Conservation (phyloP, 1,284 basidiomycete species). For the Naganishia albida region DNA sequence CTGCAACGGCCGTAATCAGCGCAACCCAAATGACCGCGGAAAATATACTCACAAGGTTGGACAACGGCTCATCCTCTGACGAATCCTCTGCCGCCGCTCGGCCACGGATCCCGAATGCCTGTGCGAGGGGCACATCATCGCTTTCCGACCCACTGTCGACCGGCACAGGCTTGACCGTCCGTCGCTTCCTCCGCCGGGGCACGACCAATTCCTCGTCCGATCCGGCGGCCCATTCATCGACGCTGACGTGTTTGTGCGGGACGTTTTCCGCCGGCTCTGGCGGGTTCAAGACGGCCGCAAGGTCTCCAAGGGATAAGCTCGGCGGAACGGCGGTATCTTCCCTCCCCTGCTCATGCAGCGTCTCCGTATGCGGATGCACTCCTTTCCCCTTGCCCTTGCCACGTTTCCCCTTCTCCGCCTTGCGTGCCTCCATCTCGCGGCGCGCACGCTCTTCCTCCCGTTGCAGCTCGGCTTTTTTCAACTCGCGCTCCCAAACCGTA, state of each 20-base stretch:
- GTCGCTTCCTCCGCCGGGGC: constrained; percentile 18
- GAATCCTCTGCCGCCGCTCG: constrained; percentile 31
- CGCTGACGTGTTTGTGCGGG: constrained; percentile 8
- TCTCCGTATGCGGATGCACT: constrained; percentile 26
- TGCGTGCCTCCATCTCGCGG: constrained; percentile 19
- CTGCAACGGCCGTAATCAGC: neutral
- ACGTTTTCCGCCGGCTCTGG: constrained; percentile 2
- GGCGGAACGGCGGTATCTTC: constrained; percentile 8
- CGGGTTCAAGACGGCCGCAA: constrained; percentile 1
- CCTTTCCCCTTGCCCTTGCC: constrained; percentile 32
- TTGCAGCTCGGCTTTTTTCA: constrained; percentile 46
- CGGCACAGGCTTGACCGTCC: constrained; percentile 13
- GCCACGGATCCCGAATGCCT: constrained; percentile 19
- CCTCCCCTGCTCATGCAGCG: constrained; percentile 20
- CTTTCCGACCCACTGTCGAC: constrained; percentile 14
- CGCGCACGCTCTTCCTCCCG: constrained; percentile 38
- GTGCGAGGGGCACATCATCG: constrained; percentile 26
- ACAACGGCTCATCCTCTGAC: constrained; percentile 42
- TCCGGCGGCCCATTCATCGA: constrained; percentile 34
- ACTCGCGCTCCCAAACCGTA: constrained; percentile 51
- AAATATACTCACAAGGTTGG: constrained; percentile 35
- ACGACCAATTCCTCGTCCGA: constrained; percentile 29
- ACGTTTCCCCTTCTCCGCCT: constrained; percentile 29
- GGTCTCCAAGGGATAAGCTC: constrained; percentile 15
- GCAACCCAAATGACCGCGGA: neutral